phyloP scores from a whole-genome alignment of 371 early-diverging fungal genomes.

The Apophysomyces elegans region DNA sequence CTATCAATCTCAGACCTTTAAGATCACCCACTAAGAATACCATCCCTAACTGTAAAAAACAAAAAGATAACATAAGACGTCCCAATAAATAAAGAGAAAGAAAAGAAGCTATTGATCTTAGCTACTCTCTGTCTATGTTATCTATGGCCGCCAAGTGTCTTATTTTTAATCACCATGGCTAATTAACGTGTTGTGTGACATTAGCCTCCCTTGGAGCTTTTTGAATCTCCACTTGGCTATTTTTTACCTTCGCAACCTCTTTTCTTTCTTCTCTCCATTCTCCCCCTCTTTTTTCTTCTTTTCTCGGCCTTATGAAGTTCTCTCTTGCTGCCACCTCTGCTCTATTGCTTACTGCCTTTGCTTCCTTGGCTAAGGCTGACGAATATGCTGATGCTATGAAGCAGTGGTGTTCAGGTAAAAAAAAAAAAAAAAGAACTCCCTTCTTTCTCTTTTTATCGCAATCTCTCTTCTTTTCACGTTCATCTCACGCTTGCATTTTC shows the following conservation, averaged over 20 bases:
- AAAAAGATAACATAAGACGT: background rate
- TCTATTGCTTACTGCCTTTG: conserved; percentile 33
- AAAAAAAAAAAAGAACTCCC: too few relatives aligned
- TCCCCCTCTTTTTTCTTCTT: conserved; percentile 11
- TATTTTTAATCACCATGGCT: conserved; percentile 1
- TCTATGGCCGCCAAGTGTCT: background rate
- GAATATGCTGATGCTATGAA: conserved; percentile 48
- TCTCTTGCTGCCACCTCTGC: conserved; percentile 51
- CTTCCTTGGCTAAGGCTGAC: conserved; percentile 41
- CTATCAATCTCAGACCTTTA: conserved; percentile 1
- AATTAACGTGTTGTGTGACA: conserved; percentile 22
- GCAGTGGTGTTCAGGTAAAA: conserved; percentile 47
- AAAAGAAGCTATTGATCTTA: conserved; percentile 5
- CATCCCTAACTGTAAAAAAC: background rate
- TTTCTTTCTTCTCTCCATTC: conserved; percentile 17
- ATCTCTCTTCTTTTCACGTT: background rate
- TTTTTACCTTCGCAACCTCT: conserved; percentile 11
- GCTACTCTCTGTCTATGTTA: too few relatives aligned
- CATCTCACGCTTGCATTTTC: background rate
- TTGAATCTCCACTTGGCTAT: conserved; percentile 9
- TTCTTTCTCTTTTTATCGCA: background rate
- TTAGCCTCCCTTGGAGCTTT: conserved; percentile 13
- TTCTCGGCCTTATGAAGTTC: conserved; percentile 42
- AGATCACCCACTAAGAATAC: background rate
- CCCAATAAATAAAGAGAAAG: background rate